A percentile compares a stretch with the other conserved stretches of the same genome.
These are phyloP conservation scores for Colletotrichum spaethianum DNA, from an alignment of 2,329 filamentous ascomycete species.

Conservation along the genomic window DNA sequence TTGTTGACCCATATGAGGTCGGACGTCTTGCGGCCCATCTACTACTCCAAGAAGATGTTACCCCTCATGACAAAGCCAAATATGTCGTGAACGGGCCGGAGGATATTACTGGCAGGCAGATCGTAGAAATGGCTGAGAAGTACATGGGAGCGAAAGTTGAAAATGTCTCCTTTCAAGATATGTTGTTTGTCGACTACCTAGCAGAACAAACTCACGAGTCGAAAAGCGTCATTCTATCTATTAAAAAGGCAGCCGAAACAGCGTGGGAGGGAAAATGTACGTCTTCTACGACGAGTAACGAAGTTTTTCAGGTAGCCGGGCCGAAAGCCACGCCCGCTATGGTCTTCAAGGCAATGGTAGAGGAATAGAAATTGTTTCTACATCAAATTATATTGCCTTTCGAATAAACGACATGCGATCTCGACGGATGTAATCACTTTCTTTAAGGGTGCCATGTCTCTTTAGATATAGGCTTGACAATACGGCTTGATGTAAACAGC, in stretches of 20 bases:
- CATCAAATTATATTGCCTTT: too few species aligned
- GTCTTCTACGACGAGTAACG: conserved; percentile 46
- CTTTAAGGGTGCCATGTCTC: too few species aligned
- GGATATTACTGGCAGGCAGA: conserved; percentile 53
- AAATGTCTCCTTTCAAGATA: conserved; percentile 50
- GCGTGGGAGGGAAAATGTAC: conserved; percentile 51
- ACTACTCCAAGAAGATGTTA: conserved; percentile 47
- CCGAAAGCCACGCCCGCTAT: conserved; percentile 47
- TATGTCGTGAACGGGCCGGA: conserved; percentile 58
- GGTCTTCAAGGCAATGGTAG: not conserved
- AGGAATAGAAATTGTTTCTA: not conserved
- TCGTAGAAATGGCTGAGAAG: conserved; percentile 53
- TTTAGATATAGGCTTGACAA: too few species aligned
- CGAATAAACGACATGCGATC: too few species aligned
- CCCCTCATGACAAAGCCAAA: conserved; percentile 49
- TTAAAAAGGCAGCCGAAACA: conserved; percentile 44
- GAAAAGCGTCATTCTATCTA: conserved; percentile 49
- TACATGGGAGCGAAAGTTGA: conserved; percentile 47
- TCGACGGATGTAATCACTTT: too few species aligned
- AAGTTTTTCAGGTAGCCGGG: conserved; percentile 48
- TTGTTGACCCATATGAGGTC: conserved; percentile 51
- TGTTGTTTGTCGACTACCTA: conserved; percentile 48
- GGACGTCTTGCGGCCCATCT: conserved; percentile 54
- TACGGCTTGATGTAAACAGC: too few species aligned
- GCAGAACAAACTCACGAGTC: conserved; percentile 41